These are phyloP conservation scores for Lactarius trivialis DNA, from an alignment of 768 basidiomycete genomes.

Conservation along the genomic window DNA sequence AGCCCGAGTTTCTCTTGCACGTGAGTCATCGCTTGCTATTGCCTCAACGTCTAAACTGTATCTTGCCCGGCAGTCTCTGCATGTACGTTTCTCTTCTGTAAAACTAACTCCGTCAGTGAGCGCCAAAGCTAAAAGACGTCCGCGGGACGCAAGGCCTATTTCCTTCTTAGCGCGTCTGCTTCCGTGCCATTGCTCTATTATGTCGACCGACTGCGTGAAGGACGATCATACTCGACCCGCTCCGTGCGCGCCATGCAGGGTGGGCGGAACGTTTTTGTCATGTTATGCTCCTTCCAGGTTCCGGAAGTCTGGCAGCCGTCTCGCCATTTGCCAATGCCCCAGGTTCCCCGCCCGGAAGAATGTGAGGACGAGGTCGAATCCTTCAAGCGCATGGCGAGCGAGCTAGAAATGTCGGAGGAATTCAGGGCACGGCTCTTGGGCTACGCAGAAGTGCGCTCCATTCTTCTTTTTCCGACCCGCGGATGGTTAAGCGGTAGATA, in stretches of 20 bases:
- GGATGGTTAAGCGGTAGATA: neutral
- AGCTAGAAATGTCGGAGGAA: conserved; percentile 31
- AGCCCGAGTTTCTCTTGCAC: conserved; percentile 58
- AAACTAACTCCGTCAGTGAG: no score
- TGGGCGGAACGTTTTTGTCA: conserved; percentile 49
- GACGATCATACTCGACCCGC: conserved; percentile 66
- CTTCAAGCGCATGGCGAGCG: conserved; percentile 29
- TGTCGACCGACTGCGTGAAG: conserved; percentile 70
- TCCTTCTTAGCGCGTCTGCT: conserved; percentile 67
- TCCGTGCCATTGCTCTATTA: conserved; percentile 70
- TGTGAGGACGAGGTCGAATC: conserved; percentile 27
- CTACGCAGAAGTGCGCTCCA: conserved; percentile 27
- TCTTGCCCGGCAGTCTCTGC: conserved; percentile 45
- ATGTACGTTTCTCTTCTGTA: conserved; percentile 41
- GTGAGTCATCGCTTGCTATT: conserved; percentile 41
- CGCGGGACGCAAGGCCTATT: conserved; percentile 60
- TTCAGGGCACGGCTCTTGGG: conserved; percentile 30
- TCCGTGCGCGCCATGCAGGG: conserved; percentile 39
- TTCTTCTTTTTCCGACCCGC: neutral
- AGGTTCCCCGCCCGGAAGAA: conserved; percentile 50
- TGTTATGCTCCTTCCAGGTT: conserved; percentile 77
- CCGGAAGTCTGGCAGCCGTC: conserved; percentile 71
- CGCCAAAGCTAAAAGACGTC: neutral
- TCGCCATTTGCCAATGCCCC: conserved; percentile 63
- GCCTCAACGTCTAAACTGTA: neutral